Base-by-base conservation (phyloP, 495 filamentous ascomycete species). In the Xylaria longipes region DNA sequence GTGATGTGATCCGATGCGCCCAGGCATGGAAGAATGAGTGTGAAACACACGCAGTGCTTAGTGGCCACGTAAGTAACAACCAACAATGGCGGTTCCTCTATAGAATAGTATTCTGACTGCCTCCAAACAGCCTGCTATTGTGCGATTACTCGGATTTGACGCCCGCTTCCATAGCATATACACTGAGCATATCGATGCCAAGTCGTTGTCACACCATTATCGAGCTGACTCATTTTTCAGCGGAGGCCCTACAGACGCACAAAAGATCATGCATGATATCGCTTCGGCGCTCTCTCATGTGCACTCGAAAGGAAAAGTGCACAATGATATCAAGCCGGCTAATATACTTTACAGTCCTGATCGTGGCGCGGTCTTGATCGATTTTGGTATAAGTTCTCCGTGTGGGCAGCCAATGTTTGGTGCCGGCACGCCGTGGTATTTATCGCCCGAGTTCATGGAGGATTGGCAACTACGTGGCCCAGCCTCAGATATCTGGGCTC, bases 121-220 rank as follows among this genome's bases (percentile, higher is more conserved):
- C 7, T 20, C 45, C n/a, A 1, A 2, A 39, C 7, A 69, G 66
- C 35, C 0, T 35, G 8, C n/a, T 2, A 69, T 69, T 14, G 66
- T 46, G 5, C 37, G 1, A 17, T 8, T 69, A 0, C 50, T 69
- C 14, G 66, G 52, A 9, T 43, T 31, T 9, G 66, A 69, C 22
- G 66, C 66, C 7, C 66, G 66, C 52, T 57, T 69, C 37, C 52
- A 58, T 14, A 33, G 52, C 66, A 31, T 69, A 12, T 69, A 45
- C 11, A 54, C 46, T 22, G 52, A 58, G 25, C 15, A 69, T 35
- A 58, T 69, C 29, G 35, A 60, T 46, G 66, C 50, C 6, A 31
- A 11, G 17, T 3, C 25, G 2, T 35, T 69, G 11, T 11, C 7
- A 7, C 0, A 20, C 2, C 25, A 22, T 1, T 22, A 14, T 20